Percentiles rank a stretch among this genome's conserved stretches.
Evolutionary conservation across 306 rosid genomes (phyloP).

Genomic region (Astragalus membranaceus): DNA sequence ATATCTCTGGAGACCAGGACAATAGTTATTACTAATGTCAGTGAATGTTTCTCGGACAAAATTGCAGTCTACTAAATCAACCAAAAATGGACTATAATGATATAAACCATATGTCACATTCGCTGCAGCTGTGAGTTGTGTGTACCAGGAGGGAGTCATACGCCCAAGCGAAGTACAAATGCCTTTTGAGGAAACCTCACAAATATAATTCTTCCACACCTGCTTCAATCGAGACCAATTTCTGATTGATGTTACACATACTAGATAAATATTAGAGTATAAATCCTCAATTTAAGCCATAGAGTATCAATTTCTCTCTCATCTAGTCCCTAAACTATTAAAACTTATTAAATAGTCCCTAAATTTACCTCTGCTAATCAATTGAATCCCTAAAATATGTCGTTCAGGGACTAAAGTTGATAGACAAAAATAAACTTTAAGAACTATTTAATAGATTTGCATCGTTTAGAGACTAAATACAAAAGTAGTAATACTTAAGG

Average conservation of each 20-base stretch:
- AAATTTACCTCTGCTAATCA: too few relatives aligned
- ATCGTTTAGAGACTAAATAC: too few relatives aligned
- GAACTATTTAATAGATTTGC: too few relatives aligned
- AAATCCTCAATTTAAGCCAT: too few relatives aligned
- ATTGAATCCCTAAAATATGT: too few relatives aligned
- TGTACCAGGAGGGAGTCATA: conserved; percentile 41
- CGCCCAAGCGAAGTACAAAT: conserved; percentile 43
- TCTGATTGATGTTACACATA: background rate
- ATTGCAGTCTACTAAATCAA: conserved; percentile 52
- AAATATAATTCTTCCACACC: conserved; percentile 65
- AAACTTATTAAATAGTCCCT: too few relatives aligned
- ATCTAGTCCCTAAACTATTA: too few relatives aligned
- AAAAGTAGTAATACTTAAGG: too few relatives aligned
- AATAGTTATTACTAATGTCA: conserved; percentile 36
- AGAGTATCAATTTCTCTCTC: too few relatives aligned
- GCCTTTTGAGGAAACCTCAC: conserved; percentile 33
- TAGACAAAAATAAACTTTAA: background rate
- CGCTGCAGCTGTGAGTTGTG: conserved; percentile 37
- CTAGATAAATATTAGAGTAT: background rate
- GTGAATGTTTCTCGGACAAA: conserved; percentile 52
- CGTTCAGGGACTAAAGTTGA: too few relatives aligned
- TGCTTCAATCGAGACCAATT: conserved; percentile 17
- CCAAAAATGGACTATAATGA: conserved; percentile 56
- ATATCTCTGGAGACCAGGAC: conserved; percentile 41
- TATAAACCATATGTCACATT: conserved; percentile 56